Evolutionary conservation across 176 grass and related monocot species (phyloP).

Genomic region (Saccharum officinarum): DNA sequence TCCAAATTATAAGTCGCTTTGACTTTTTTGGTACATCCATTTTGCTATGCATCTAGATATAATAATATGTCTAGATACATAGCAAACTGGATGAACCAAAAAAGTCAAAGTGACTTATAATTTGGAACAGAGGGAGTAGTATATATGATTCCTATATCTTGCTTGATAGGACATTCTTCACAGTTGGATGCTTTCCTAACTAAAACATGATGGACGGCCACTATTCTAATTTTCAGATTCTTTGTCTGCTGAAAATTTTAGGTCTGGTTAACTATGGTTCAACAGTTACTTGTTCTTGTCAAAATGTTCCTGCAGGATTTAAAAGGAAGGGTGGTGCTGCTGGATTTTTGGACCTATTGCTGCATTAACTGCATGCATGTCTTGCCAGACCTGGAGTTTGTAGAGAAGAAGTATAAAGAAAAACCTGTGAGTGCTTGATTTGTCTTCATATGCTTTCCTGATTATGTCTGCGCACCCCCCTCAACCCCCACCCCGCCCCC

Average conservation of each 20-base stretch:
- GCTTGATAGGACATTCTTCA: background rate
- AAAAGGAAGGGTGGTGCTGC: conserved; percentile 81
- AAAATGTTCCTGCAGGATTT: conserved; percentile 66
- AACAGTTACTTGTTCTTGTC: background rate
- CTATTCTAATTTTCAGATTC: background rate
- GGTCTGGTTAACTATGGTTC: conserved; percentile 19
- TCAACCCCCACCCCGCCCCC: too few species aligned
- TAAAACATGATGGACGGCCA: conserved; percentile 8
- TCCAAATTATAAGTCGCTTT: too few species aligned
- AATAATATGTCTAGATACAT: too few species aligned
- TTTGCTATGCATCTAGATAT: too few species aligned
- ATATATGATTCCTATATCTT: conserved; percentile 21
- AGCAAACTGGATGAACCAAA: too few species aligned
- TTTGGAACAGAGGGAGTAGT: background rate
- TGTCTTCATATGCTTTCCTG: conserved; percentile 13
- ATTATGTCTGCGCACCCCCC: conserved; percentile 2
- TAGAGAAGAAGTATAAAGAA: conserved; percentile 87
- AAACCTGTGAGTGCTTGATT: conserved; percentile 70
- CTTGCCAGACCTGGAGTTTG: conserved; percentile 85
- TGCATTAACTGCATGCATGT: conserved; percentile 99
- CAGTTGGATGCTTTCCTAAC: background rate
- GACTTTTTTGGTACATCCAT: too few species aligned
- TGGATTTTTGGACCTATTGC: conserved; percentile 99
- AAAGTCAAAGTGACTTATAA: too few species aligned
- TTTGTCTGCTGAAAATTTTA: conserved; percentile 15